Evolutionary conservation across 768 basidiomycete species (phyloP).

Genomic region (Paxillus involutus): DNA sequence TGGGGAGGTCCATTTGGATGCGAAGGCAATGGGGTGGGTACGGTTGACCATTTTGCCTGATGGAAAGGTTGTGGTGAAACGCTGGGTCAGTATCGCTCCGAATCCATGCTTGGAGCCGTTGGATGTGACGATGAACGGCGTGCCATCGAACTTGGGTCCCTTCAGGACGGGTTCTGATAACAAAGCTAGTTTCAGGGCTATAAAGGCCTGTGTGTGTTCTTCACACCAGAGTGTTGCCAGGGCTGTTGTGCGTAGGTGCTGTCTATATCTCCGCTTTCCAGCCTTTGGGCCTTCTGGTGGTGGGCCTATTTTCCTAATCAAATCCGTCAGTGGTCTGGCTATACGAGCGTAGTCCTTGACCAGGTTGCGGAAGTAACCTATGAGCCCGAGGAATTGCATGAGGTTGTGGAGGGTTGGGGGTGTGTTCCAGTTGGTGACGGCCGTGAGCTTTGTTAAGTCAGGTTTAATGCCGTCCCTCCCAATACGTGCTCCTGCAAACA

Average conservation of each 20-base stretch:
- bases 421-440: constrained; percentile 34
- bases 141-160: constrained; percentile 12
- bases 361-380: constrained; percentile 34
- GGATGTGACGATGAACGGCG: constrained; percentile 18
- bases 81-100: constrained; percentile 16
- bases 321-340: neutral
- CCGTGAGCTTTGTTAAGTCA: constrained; percentile 37
- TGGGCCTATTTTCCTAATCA: neutral
- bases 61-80: neutral
- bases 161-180: constrained; percentile 17
- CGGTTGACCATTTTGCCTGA: neutral
- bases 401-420: constrained; percentile 31
- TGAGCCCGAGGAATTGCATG: constrained; percentile 35
- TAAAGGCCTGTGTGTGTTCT: constrained; percentile 23
- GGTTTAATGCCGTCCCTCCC: constrained; percentile 34
- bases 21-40: constrained; percentile 19
- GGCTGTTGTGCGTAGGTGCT: constrained; percentile 17
- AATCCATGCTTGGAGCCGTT: constrained; percentile 24
- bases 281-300: constrained; percentile 11
- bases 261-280: constrained; percentile 16
- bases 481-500: constrained; percentile 37
- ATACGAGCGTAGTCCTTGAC: constrained; percentile 34
- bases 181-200: constrained; percentile 12
- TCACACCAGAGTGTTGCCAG: constrained; percentile 13
- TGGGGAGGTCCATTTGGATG: constrained; percentile 36